Evolutionary conservation across 805 yeast genomes (phyloP).

Genomic region (Candida xyloterini): DNA sequence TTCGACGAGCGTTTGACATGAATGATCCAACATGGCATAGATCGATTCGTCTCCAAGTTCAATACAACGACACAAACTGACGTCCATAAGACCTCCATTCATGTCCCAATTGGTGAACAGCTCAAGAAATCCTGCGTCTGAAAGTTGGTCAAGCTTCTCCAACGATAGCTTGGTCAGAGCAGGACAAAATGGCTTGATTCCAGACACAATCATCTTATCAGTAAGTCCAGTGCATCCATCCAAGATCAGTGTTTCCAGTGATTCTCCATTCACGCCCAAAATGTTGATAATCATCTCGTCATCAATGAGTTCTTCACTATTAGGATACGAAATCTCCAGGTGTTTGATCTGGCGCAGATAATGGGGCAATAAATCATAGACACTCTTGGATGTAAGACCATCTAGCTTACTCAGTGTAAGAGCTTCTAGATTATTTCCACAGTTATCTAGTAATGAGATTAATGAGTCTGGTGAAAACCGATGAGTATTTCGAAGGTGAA

Average conservation of each 20-base stretch:
- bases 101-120: slow-evolving; percentile 57
- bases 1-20: slow-evolving; percentile 62
- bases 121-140: slow-evolving; percentile 61
- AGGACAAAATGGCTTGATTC: slow-evolving; percentile 56
- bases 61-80: slow-evolving; percentile 64
- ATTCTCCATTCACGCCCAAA: slow-evolving; percentile 58
- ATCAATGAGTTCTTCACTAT: slow-evolving; percentile 57
- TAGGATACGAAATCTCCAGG: slow-evolving; percentile 69
- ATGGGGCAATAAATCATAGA: slow-evolving; percentile 64
- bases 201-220: slow-evolving; percentile 56
- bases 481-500: slow-evolving; percentile 79
- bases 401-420: slow-evolving; percentile 69
- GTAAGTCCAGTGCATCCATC: slow-evolving; percentile 76
- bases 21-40: slow-evolving; percentile 57
- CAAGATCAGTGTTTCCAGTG: slow-evolving; percentile 54
- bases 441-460: slow-evolving; percentile 55
- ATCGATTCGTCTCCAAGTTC: slow-evolving; percentile 63
- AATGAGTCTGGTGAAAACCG: slow-evolving; percentile 70
- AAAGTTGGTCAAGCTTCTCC: slow-evolving; percentile 56
- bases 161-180: slow-evolving; percentile 59
- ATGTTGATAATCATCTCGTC: slow-evolving; percentile 66
- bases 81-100: slow-evolving; percentile 56
- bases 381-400: slow-evolving; percentile 56
- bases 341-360: slow-evolving; percentile 51
- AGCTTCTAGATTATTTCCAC: slow-evolving; percentile 53